A percentile compares a stretch with the other conserved stretches of the same genome.
phyloP scores from a whole-genome alignment of 1,139 yeast genomes.

The Diutina catenulata region DNA sequence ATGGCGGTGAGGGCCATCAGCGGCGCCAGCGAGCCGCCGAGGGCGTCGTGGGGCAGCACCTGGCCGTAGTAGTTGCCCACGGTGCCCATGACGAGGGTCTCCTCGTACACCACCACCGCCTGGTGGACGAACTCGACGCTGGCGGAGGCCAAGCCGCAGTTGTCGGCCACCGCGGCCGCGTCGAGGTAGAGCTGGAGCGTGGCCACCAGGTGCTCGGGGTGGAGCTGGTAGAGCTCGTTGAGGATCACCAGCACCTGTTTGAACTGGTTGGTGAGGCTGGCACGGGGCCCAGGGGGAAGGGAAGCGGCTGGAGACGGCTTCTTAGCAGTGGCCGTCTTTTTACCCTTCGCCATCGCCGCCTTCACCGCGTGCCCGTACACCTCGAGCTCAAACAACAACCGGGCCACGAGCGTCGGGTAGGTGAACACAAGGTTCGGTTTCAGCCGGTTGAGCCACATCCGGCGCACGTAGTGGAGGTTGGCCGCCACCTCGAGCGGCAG shows the following conservation, averaged over 20 bases:
- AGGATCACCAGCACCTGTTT: constrained; percentile 64
- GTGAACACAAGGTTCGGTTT: constrained; percentile 48
- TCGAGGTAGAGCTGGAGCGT: constrained; percentile 40
- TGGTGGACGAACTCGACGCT: constrained; percentile 88
- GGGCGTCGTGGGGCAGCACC: constrained; percentile 25
- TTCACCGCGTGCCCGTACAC: neutral
- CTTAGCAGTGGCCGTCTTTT: constrained; percentile 42
- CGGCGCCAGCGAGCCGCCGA: constrained; percentile 26
- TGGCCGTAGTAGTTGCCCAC: constrained; percentile 12
- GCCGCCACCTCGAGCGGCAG: constrained; percentile 43
- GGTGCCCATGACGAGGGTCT: constrained; percentile 27
- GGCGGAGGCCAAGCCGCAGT: constrained; percentile 39
- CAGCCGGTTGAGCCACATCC: constrained; percentile 43
- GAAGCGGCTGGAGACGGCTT: constrained; percentile 44
- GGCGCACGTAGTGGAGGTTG: constrained; percentile 44
- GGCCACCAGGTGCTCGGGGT: constrained; percentile 36
- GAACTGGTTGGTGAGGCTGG: constrained; percentile 41
- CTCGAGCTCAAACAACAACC: neutral
- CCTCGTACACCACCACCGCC: constrained; percentile 82
- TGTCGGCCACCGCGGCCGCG: constrained; percentile 67
- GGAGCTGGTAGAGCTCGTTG: constrained; percentile 49
- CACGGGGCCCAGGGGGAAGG: constrained; percentile 13
- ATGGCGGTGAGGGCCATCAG: constrained; percentile 33
- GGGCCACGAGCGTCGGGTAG: constrained; percentile 55
- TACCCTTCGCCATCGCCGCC: no score